Evolutionary conservation across 805 yeast species (phyloP).

Genomic region (Monosporozyma unispora): DNA sequence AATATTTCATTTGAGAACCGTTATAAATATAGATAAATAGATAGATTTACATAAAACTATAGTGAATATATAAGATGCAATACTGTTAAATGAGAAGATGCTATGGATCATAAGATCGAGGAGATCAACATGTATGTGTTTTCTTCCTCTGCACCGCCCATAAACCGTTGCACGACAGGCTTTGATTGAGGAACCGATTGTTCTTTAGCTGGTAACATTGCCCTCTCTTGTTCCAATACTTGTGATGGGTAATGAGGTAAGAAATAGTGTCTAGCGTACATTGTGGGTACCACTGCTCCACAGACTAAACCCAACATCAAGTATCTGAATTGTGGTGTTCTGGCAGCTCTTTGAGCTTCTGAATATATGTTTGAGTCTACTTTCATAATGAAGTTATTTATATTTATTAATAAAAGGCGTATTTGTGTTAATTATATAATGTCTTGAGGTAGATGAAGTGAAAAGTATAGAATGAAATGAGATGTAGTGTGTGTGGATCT

Average conservation of each 20-base stretch:
- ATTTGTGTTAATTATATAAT: background rate
- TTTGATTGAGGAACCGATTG: background rate
- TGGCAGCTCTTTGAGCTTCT: conserved; percentile 23
- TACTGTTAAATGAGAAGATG: background rate
- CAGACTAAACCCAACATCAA: conserved; percentile 21
- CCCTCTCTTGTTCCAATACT: conserved; percentile 3
- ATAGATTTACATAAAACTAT: background rate
- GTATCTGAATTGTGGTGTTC: conserved; percentile 19
- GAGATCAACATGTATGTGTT: conserved; percentile 14
- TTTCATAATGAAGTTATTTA: conserved; percentile 13
- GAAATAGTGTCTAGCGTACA: conserved; percentile 13
- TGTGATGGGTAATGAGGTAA: conserved; percentile 6
- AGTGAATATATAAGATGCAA: background rate
- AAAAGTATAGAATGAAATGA: background rate
- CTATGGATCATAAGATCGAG: conserved; percentile 12
- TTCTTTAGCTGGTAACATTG: background rate
- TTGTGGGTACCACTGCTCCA: conserved; percentile 25
- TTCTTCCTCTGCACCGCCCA: conserved; percentile 9
- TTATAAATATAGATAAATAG: background rate
- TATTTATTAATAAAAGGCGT: background rate
- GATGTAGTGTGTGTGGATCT: background rate
- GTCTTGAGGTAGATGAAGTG: background rate
- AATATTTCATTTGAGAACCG: background rate
- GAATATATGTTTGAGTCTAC: conserved; percentile 18
- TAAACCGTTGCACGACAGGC: background rate